These are phyloP conservation scores for Bruguiera hainesii DNA, from an alignment of 441 rosid genomes.

Conservation along the genomic window DNA sequence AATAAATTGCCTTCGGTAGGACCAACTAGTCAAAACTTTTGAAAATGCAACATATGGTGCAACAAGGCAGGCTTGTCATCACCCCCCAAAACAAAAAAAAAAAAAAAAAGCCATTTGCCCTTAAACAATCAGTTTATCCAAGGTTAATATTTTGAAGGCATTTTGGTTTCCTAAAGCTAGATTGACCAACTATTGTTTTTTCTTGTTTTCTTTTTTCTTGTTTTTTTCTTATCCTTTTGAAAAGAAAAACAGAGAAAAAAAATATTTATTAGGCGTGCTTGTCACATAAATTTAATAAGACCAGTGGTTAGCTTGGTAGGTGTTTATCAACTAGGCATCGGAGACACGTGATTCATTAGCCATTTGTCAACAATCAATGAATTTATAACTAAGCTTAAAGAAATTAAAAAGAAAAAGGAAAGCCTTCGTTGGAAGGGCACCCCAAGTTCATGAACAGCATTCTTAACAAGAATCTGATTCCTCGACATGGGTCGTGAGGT, in stretches of 20 bases:
- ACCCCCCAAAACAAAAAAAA: not conserved
- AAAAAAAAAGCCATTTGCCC: not conserved
- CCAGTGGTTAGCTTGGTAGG: slow-evolving; percentile 31
- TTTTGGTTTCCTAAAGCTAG: too few relatives aligned
- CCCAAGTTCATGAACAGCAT: not conserved
- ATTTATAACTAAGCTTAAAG: too few relatives aligned
- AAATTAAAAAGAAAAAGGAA: not conserved
- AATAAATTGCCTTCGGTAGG: not conserved
- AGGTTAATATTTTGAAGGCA: too few relatives aligned
- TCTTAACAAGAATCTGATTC: not conserved
- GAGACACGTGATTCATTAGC: not conserved
- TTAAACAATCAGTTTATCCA: too few relatives aligned
- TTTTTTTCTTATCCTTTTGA: too few relatives aligned
- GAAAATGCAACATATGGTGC: not conserved
- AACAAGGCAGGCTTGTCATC: not conserved
- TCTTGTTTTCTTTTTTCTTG: too few relatives aligned
- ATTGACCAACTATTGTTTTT: too few relatives aligned
- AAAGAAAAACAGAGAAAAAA: too few relatives aligned
- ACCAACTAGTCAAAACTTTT: not conserved
- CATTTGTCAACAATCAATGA: not conserved
- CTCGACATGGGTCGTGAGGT: slow-evolving; percentile 8
- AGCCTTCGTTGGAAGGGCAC: not conserved
- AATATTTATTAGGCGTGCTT: not conserved
- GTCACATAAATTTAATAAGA: slow-evolving; percentile 10
- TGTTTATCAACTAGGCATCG: slow-evolving; percentile 18